Conservation (phyloP, 306 rosid species). For the Cucumis melo region DNA sequence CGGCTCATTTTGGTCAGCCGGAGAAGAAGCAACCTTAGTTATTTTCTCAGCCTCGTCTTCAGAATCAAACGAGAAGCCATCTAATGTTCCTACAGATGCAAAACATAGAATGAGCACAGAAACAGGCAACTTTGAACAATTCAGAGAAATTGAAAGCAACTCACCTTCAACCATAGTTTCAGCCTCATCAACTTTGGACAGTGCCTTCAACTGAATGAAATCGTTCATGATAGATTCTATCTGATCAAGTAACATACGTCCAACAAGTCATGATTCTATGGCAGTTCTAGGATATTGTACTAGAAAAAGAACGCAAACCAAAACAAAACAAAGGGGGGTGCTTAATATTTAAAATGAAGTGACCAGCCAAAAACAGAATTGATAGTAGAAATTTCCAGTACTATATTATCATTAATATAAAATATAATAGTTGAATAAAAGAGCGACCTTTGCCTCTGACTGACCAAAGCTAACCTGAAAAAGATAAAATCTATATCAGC, state of each 20-base stretch:
- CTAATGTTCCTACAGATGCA: conserved; percentile 72
- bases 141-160: conserved; percentile 1
- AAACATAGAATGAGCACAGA: background rate
- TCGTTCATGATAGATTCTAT: conserved; percentile 88
- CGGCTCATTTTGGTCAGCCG: conserved; percentile 39
- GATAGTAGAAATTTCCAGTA: background rate
- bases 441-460: conserved; percentile 85
- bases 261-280: background rate
- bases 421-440: conserved; percentile 9
- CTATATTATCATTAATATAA: background rate
- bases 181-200: conserved; percentile 61
- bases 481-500: conserved; percentile 12
- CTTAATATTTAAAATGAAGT: background rate
- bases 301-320: background rate
- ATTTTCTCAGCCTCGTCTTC: conserved; percentile 72
- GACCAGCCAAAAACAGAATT: background rate
- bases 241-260: conserved; percentile 35
- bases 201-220: conserved; percentile 86
- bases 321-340: background rate
- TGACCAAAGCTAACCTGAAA: conserved; percentile 90
- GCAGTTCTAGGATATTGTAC: background rate
- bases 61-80: conserved; percentile 84
- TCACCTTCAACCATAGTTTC: conserved; percentile 99
- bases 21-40: conserved; percentile 33
- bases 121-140: background rate